A percentile compares a stretch with the other conserved stretches of the same genome.
Conservation (phyloP, 2,329 filamentous ascomycete genomes). For the Ceratocystis diversiconidia region DNA sequence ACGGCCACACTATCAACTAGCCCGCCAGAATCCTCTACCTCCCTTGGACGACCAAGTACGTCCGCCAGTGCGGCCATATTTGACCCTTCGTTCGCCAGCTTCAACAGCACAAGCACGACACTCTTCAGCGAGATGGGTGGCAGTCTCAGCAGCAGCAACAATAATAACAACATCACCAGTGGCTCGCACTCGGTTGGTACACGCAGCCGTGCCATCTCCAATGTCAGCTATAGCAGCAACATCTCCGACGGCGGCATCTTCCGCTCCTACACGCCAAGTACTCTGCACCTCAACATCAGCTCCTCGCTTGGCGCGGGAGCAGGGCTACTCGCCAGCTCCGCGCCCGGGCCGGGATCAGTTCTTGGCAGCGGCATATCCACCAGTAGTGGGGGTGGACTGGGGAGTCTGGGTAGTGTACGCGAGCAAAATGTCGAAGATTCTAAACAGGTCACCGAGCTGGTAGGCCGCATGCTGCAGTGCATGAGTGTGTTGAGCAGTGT, state of each 20-base stretch:
- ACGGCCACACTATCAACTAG: conserved; percentile 34
- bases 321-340: neutral
- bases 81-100: conserved; percentile 51
- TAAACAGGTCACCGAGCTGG: conserved; percentile 80
- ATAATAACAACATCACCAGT: conserved; percentile 68
- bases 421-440: conserved; percentile 52
- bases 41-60: conserved; percentile 49
- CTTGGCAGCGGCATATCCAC: conserved; percentile 15
- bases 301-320: conserved; percentile 20
- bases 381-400: neutral
- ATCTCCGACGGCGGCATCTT: conserved; percentile 28
- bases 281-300: conserved; percentile 25
- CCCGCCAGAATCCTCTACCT: conserved; percentile 35
- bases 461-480: conserved; percentile 91
- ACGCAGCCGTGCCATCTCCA: conserved; percentile 71
- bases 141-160: conserved; percentile 61
- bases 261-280: conserved; percentile 38
- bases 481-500: conserved; percentile 77
- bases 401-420: conserved; percentile 27
- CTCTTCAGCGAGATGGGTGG: conserved; percentile 46
- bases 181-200: conserved; percentile 21
- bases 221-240: conserved; percentile 54
- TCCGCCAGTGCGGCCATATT: conserved; percentile 43
- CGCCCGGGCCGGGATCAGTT: neutral
- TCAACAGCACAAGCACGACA: conserved; percentile 65